Evolutionary conservation across 805 yeast species (phyloP).

Genomic region (Zygosaccharomyces lentus): DNA sequence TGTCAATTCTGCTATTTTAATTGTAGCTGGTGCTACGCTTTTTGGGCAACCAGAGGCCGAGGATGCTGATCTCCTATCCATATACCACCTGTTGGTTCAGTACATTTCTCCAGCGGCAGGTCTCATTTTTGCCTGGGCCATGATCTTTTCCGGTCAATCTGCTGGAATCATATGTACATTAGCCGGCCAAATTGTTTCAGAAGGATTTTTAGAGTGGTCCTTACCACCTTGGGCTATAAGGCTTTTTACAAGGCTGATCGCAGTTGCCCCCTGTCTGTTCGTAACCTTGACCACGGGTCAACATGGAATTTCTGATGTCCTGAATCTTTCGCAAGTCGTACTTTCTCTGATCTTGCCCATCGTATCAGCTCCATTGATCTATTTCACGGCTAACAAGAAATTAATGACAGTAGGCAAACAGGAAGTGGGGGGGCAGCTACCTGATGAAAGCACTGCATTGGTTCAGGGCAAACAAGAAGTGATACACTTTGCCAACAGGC

Average conservation of each 20-base stretch:
- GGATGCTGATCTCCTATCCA: conserved; percentile 78
- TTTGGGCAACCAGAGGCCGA: conserved; percentile 59
- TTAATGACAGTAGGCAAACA: conserved; percentile 56
- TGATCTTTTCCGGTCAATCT: conserved; percentile 87
- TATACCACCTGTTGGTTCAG: conserved; percentile 62
- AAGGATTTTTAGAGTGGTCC: conserved; percentile 79
- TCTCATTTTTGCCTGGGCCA: conserved; percentile 79
- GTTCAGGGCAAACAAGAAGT: conserved; percentile 23
- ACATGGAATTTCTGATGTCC: conserved; percentile 68
- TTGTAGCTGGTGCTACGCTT: conserved; percentile 87
- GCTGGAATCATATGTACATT: conserved; percentile 93
- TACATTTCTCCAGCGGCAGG: conserved; percentile 86
- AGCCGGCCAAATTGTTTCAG: conserved; percentile 91
- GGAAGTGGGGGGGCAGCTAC: conserved; percentile 31
- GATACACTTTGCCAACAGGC: conserved; percentile 70
- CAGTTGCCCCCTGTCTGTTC: conserved; percentile 77
- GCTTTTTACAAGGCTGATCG: conserved; percentile 73
- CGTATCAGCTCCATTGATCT: conserved; percentile 83
- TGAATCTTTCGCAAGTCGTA: conserved; percentile 81
- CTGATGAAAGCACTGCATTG: conserved; percentile 32
- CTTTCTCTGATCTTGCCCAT: conserved; percentile 76
- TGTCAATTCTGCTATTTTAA: conserved; percentile 83
- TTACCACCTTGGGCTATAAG: conserved; percentile 80
- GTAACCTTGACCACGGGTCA: conserved; percentile 74
- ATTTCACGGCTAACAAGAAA: conserved; percentile 65